Base-by-base conservation (phyloP, 345 rosid species). In the Noccaea caerulescens region DNA sequence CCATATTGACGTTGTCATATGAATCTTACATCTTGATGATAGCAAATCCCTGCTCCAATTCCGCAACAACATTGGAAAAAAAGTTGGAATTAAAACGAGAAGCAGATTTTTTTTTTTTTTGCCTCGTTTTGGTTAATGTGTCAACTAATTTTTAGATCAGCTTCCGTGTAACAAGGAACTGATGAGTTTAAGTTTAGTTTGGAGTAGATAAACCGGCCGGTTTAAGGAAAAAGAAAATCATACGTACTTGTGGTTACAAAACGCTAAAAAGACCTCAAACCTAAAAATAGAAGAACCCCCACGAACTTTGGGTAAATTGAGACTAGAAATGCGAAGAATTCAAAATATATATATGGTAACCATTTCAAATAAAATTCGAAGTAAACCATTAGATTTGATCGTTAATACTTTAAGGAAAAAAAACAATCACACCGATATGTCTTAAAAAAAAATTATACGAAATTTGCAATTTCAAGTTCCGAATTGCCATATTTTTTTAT, bases 1-100 rank as follows among this genome's bases (percentile, higher is more conserved):
- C 56, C 77, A 56, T 68, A 33, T 73, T 54, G 30, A 68, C 73
- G 69, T 84, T 72, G 37, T 62, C 39, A 25, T 51, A 0, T 33
- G 56, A 68, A 53, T 68, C 69, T 14, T 63, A 34, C 20, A 55
- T 43, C 23, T 20, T 18, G 56, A 63, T 47, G 72, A 36, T 36
- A 25, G 11, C 53, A 69, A 30, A 27, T 33, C 56, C 71, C 53
- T 73, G 9, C 12, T 67, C 8, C 36, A 63, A 27, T 71, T 16
- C 12, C 45, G 34, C 11, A 8, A 33, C 6, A 11, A 33, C 10
- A 43, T n/a, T 2, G 2, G 8, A 36, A 34, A 8, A 7, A 7
- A 58, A 44, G 3, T 5, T 8, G 14, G 3, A 25, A 13, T 11
- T 45, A 10, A 27, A 33, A 27, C 11, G 5, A 20, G 12, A 37